A percentile compares a stretch with the other conserved stretches of the same genome.
phyloP scores from a whole-genome alignment of 164 flowering plant genomes.

The Buxus sempervirens region DNA sequence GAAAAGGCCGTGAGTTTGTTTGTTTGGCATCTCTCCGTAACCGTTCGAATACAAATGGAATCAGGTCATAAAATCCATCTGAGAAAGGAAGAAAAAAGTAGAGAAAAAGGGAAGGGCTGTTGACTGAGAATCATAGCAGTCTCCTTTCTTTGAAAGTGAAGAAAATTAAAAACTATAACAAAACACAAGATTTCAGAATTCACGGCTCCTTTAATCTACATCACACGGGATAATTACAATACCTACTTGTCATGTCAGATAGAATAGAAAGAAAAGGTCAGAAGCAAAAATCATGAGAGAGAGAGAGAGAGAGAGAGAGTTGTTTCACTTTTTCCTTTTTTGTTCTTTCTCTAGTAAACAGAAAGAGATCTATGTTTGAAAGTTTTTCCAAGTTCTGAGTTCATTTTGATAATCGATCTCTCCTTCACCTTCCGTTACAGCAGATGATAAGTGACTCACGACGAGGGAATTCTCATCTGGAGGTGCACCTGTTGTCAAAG shows the following conservation, averaged over 20 bases:
- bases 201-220: slow-evolving; percentile 14
- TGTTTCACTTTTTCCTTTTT: too few species aligned
- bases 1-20: too few species aligned
- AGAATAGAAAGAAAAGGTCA: background rate
- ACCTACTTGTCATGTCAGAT: slow-evolving; percentile 9
- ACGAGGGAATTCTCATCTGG: slow-evolving; percentile 42
- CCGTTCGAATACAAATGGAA: too few species aligned
- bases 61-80: too few species aligned
- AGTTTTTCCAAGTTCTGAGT: slow-evolving; percentile 11
- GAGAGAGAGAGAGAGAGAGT: too few species aligned
- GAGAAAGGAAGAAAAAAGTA: too few species aligned
- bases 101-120: background rate
- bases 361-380: slow-evolving; percentile 13
- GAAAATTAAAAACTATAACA: slow-evolving; percentile 28
- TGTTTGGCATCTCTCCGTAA: too few species aligned
- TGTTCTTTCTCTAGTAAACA: too few species aligned
- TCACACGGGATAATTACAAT: slow-evolving; percentile 20
- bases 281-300: background rate
- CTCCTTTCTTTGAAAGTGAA: slow-evolving; percentile 22
- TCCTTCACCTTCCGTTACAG: slow-evolving; percentile 56
- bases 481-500: slow-evolving; percentile 19
- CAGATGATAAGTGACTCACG: slow-evolving; percentile 59
- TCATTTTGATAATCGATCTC: slow-evolving; percentile 30
- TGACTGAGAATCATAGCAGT: slow-evolving; percentile 4
- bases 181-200: slow-evolving; percentile 15